Percentiles rank a stretch among this genome's conserved stretches.
Conservation (phyloP, 768 basidiomycete species). For the Cubamyces lactineus region DNA sequence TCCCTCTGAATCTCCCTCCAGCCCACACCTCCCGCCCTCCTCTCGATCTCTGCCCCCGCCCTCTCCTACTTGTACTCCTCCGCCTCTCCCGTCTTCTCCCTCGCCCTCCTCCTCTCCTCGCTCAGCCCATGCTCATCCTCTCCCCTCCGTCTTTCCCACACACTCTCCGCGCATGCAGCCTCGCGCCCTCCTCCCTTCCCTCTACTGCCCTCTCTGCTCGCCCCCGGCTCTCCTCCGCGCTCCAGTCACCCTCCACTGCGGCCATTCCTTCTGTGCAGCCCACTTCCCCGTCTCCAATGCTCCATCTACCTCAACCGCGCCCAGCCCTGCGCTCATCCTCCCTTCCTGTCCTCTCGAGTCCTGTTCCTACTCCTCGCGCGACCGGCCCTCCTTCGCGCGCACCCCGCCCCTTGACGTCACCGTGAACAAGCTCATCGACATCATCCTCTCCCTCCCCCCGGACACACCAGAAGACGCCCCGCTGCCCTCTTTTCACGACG, state of each 20-base stretch:
- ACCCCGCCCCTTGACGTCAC: constrained; percentile 52
- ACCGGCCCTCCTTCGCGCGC: constrained; percentile 19
- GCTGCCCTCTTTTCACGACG: constrained; percentile 7
- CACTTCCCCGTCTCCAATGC: constrained; percentile 28
- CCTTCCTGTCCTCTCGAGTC: constrained; percentile 41
- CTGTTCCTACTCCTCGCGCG: constrained; percentile 33
- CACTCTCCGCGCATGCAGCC: constrained; percentile 19
- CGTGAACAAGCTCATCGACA: constrained; percentile 55
- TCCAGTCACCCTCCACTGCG: constrained; percentile 72
- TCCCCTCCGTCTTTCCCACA: background rate
- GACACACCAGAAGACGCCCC: background rate
- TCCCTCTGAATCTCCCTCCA: constrained; percentile 1
- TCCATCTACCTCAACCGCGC: constrained; percentile 21
- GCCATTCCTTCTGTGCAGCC: constrained; percentile 76
- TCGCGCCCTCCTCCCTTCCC: constrained; percentile 40
- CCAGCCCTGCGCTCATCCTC: constrained; percentile 16
- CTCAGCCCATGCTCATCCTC: background rate
- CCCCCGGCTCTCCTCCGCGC: constrained; percentile 40
- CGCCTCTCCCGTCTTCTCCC: constrained; percentile 4
- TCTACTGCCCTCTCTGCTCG: constrained; percentile 60
- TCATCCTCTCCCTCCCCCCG: constrained; percentile 38
- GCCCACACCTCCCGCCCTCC: background rate
- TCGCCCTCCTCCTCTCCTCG: background rate
- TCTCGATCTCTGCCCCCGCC: constrained; percentile 5
- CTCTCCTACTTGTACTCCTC: background rate